Conservation (phyloP, 2,329 filamentous ascomycete species). For the Hypoxylon sp. region DNA sequence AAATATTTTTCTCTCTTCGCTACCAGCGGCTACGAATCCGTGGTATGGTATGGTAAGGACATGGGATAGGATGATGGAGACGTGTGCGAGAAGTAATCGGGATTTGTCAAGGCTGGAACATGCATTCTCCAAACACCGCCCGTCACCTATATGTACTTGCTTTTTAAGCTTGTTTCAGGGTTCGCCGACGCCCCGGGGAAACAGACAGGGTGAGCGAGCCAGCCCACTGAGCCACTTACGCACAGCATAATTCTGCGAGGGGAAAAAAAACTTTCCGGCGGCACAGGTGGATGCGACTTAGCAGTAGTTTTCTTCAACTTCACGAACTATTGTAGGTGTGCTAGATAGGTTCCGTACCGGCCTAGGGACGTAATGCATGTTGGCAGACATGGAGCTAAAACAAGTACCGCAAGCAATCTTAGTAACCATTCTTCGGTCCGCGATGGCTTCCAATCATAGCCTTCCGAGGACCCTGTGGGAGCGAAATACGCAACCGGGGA, state of each 20-base stretch:
- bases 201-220: slow-evolving; percentile 2
- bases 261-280: slow-evolving; percentile 10
- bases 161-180: slow-evolving; percentile 9
- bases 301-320: neutral
- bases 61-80: neutral
- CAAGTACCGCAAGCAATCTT: slow-evolving; percentile 1
- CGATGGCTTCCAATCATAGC: slow-evolving; percentile 16
- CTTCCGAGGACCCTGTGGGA: neutral
- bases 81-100: slow-evolving; percentile 1
- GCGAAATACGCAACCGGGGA: slow-evolving; percentile 7
- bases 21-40: slow-evolving; percentile 15
- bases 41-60: neutral
- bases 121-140: slow-evolving; percentile 12
- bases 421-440: slow-evolving; percentile 1
- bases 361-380: neutral
- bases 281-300: slow-evolving; percentile 18
- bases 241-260: slow-evolving; percentile 16
- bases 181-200: neutral
- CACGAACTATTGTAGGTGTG: neutral
- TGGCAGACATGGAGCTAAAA: neutral
- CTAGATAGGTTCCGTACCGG: too few species aligned
- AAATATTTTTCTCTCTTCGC: slow-evolving; percentile 16
- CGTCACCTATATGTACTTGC: neutral
- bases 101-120: slow-evolving; percentile 5
- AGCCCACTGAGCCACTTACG: slow-evolving; percentile 22